A percentile compares a stretch with the other conserved stretches of the same genome.
These are phyloP conservation scores for Thelonectria discophora DNA, from an alignment of 2,329 filamentous ascomycete genomes.

Conservation along the genomic window DNA sequence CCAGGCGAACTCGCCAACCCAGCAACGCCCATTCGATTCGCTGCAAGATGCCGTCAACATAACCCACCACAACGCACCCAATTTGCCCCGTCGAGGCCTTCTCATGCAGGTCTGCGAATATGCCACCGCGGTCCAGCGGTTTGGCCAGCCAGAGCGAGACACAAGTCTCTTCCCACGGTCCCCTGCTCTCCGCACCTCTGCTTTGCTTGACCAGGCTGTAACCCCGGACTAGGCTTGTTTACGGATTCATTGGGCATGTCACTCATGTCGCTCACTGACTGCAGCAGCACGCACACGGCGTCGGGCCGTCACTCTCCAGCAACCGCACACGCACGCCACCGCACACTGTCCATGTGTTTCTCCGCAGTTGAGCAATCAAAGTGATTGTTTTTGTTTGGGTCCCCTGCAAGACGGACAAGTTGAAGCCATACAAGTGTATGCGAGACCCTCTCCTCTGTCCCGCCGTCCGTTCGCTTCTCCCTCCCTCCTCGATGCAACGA, in stretches of 20 bases:
- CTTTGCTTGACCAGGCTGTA: conserved; percentile 15
- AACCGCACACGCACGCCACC: background rate
- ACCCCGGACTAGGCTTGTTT: background rate
- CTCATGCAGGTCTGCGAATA: conserved; percentile 11
- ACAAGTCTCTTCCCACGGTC: background rate
- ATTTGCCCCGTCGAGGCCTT: conserved; percentile 6
- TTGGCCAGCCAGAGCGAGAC: too few relatives aligned
- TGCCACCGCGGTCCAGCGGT: conserved; percentile 3
- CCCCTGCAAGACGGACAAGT: background rate
- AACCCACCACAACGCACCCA: conserved; percentile 6
- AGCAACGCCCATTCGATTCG: conserved; percentile 9
- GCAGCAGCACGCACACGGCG: conserved; percentile 4
- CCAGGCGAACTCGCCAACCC: conserved; percentile 1
- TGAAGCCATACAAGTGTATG: conserved; percentile 37
- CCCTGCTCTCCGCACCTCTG: conserved; percentile 8
- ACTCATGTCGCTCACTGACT: conserved; percentile 1
- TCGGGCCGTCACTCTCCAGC: conserved; percentile 14
- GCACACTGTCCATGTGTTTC: conserved; percentile 3
- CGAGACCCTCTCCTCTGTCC: conserved; percentile 9
- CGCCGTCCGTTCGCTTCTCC: background rate
- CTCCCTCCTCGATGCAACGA: background rate
- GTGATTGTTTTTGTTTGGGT: background rate
- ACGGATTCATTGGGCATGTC: conserved; percentile 16
- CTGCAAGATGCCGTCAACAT: background rate
- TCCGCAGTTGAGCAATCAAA: conserved; percentile 1